A percentile compares a stretch with the other conserved stretches of the same genome.
These are phyloP conservation scores for Phytophthora fragariaefolia DNA, from an alignment of 352 stramenopile genomes.

Conservation along the genomic window DNA sequence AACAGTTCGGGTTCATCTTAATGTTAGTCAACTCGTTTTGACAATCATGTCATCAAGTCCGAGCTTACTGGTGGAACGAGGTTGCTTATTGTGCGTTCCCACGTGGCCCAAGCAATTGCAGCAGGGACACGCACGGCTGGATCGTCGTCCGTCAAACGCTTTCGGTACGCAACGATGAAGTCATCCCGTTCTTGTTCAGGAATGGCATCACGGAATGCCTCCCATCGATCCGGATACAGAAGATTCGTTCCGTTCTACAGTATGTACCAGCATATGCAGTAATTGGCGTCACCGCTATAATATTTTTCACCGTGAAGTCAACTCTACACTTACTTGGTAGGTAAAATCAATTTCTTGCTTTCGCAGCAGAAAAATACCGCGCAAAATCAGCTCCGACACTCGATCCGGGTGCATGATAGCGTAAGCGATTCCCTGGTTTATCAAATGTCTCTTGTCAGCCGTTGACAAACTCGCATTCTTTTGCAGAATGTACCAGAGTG, in stretches of 20 bases:
- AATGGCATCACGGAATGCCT: constrained; percentile 73
- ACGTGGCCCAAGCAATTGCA: constrained; percentile 89
- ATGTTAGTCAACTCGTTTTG: too few species aligned
- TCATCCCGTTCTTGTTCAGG: constrained; percentile 75
- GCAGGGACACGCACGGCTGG: constrained; percentile 67
- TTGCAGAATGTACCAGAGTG: constrained; percentile 65
- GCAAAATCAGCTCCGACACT: constrained; percentile 63
- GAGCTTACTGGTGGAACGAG: constrained; percentile 52
- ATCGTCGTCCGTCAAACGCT: constrained; percentile 82
- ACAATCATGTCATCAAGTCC: background rate
- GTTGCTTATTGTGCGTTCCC: constrained; percentile 85
- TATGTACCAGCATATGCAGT: constrained; percentile 2
- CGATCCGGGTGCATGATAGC: constrained; percentile 65
- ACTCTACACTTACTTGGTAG: constrained; percentile 62
- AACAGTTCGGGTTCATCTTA: too few species aligned
- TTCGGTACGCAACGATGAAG: constrained; percentile 84
- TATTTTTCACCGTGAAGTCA: too few species aligned
- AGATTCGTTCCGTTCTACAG: constrained; percentile 56
- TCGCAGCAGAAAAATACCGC: constrained; percentile 84
- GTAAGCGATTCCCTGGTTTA: constrained; percentile 79
- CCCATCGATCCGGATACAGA: constrained; percentile 78
- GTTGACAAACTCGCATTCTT: background rate
- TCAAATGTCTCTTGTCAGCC: too few species aligned
- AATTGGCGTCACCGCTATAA: too few species aligned
- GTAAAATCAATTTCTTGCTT: constrained; percentile 92